Evolutionary conservation across 2,329 filamentous ascomycete genomes (phyloP).

Genomic region (Aspergillus oerlinghausenensis): DNA sequence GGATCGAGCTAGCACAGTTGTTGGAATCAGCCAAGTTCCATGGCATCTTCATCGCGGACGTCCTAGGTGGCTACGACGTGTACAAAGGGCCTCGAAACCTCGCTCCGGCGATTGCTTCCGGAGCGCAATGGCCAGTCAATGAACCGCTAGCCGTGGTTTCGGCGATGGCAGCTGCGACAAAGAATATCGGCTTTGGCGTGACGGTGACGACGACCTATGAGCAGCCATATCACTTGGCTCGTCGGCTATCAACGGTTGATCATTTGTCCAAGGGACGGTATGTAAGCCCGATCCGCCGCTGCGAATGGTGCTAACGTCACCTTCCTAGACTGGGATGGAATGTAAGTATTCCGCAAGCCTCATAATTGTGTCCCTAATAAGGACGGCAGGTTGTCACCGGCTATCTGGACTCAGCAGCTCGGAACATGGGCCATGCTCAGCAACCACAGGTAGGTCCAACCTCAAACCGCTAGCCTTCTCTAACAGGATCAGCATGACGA

Average conservation of each 20-base stretch:
- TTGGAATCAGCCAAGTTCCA: conserved; percentile 61
- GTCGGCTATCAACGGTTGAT: conserved; percentile 62
- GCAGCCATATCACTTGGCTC: conserved; percentile 62
- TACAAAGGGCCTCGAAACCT: conserved; percentile 60
- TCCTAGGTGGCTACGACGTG: conserved; percentile 64
- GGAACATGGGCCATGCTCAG: conserved; percentile 55
- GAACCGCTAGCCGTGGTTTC: conserved; percentile 61
- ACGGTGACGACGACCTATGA: conserved; percentile 66
- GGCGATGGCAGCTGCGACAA: conserved; percentile 64
- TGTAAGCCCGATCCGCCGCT: conserved; percentile 9
- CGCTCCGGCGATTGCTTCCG: conserved; percentile 56
- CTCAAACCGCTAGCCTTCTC: neutral
- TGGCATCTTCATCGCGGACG: conserved; percentile 64
- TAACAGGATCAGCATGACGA: conserved; percentile 53
- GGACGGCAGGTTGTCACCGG: conserved; percentile 56
- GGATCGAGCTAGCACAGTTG: conserved; percentile 56
- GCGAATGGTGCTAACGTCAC: neutral
- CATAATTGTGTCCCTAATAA: neutral
- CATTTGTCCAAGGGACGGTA: conserved; percentile 61
- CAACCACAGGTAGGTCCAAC: conserved; percentile 41
- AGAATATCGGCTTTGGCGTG: conserved; percentile 64
- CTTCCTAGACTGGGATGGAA: conserved; percentile 51
- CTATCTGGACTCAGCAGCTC: conserved; percentile 62
- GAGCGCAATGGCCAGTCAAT: conserved; percentile 68
- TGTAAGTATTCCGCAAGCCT: conserved; percentile 26